Base-by-base conservation (phyloP, 805 yeast species). In the Jamesozyma gamospora region DNA sequence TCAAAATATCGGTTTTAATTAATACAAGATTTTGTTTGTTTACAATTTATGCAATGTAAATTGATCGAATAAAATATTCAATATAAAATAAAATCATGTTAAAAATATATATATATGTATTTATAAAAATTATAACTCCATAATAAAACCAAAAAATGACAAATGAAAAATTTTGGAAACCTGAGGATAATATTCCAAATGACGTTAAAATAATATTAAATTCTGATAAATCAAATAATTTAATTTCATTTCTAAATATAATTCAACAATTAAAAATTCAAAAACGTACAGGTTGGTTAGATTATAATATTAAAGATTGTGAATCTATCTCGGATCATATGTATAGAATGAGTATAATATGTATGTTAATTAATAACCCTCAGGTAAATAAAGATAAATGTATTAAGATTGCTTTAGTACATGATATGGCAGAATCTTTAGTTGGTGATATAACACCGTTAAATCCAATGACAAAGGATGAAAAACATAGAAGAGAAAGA, bases 371-470 rank as follows among this genome's bases (percentile, higher is more conserved):
- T 32, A 62, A 64, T 24, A 63, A 70, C 37, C 60, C 62, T n/a
- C 61, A 66, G 2, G 67, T 82, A 26, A 77, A 83, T 60, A 66
- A 73, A 19, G 70, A 73, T 43, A 75, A 75, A 50, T 86, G 96
- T 66, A 81, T 79, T 36, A 81, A 82, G 62, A 87, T 90, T 39
- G 87, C 96, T 1, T 66, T 87, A 31, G 78, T 87, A 26, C 98
- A 90, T 66, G 98, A 90, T 60, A 82, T 90, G 52, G 96, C 97
- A 10, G 98, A 90, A 67, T 62, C 88, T 4, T 65, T 90, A 24
- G 97, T 90, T 12, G 98, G 98, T 26, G 98, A 90, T 59, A 84
- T 90, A 37, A 87, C 95, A 2, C 92, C 98, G 51, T 62, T 74
- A 59, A 83, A 87, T 64, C 55, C 72, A 43, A 74, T 88, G 25